These are phyloP conservation scores for Xanthoparmelia taractica DNA, from an alignment of 495 filamentous ascomycete genomes.

Conservation along the genomic window DNA sequence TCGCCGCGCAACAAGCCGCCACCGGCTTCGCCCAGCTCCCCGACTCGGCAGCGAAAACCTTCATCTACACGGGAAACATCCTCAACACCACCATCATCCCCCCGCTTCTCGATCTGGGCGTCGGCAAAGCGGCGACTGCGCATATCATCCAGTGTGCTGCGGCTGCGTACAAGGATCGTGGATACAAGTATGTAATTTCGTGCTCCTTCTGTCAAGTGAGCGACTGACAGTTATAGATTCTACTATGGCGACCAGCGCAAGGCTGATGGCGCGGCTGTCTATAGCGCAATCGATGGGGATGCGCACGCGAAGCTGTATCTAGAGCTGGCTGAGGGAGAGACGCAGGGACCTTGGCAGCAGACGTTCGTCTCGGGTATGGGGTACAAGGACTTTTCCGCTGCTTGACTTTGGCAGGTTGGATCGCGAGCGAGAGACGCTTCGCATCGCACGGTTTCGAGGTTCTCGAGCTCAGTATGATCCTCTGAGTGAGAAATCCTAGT, in stretches of 20 bases:
- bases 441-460: too few species aligned
- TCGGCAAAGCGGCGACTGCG: conserved; percentile 8
- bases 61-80: conserved; percentile 12
- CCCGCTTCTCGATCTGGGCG: not conserved
- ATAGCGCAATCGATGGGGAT: not conserved
- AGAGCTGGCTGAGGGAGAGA: conserved; percentile 2
- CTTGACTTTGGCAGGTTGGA: not conserved
- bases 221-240: conserved; percentile 9
- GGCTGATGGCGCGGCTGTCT: not conserved
- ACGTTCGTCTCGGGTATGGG: conserved; percentile 6
- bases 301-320: conserved; percentile 8
- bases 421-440: too few species aligned
- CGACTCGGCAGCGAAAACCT: not conserved
- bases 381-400: not conserved
- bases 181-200: conserved; percentile 2
- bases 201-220: not conserved
- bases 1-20: conserved; percentile 8
- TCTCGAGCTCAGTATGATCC: too few species aligned
- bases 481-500: too few species aligned
- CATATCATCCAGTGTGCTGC: conserved; percentile 1
- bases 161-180: conserved; percentile 1
- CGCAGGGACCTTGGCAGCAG: conserved; percentile 3
- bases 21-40: not conserved
- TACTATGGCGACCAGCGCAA: conserved; percentile 9
- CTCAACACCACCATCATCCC: conserved; percentile 1